Evolutionary conservation across 1,139 yeast genomes (phyloP), one percentile per base, ranked within the genome.

Genomic region (Suhomyces maxii): DNA sequence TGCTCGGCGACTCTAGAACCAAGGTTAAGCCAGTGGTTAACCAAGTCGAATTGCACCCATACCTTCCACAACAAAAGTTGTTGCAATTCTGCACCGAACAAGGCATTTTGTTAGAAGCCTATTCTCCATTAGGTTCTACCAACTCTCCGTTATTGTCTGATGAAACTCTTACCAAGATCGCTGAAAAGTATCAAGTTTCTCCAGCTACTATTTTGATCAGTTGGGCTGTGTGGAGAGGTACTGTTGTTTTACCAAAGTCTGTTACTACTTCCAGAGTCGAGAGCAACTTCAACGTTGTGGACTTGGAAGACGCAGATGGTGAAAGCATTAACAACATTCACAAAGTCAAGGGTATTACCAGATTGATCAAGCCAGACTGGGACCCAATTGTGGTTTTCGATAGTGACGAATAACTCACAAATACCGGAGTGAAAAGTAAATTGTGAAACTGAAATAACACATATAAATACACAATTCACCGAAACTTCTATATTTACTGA

Each of bases 21-120:
- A 51, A 41, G 14, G 48, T 56, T 34, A 43, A 45, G 25, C 63
- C 63, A 6, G 61, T 46, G 2, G 59, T 51, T 7, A 53, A 58
- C 49, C 63, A 58, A 41, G 52, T 58, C 26, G 63, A 58, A 48
- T 50, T 54, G 23, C 61, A 57, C 46, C 63, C 63, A 36, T 57
- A 51, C 42, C 54, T 58, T 49, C 61, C 58, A 28, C 63, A 57
- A 34, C 57, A 45, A 7, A 51, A 54, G 30, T 53, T 58, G 45
- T 39, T 50, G 26, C 51, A 53, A 14, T 52, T 26, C 38, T 47
- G 51, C 47, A 51, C 51, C 36, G 34, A 42, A 30, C 44, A 57
- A 38, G 40, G 49, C 32, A 59, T 59, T 28, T 30, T 50, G 36
- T 36, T 55, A 38, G 59, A 58, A 43, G 63, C 62, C 1, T 59